Base-by-base conservation (phyloP, 225 moss, liverwort and hornwort genomes). In the Polytrichum commune region DNA sequence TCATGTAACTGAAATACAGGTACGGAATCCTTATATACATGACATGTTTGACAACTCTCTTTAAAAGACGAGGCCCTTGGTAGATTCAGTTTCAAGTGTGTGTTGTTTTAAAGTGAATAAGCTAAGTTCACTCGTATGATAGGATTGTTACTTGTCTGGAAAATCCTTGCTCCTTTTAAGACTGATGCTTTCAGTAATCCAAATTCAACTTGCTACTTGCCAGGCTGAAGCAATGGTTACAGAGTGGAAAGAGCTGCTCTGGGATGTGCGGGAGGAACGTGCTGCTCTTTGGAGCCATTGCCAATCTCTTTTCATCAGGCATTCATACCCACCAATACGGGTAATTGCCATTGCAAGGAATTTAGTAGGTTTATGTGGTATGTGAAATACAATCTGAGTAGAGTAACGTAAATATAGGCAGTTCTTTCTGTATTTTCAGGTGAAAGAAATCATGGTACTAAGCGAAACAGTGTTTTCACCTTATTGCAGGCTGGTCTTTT, bases 201-300 rank as follows among this genome's bases (percentile, higher is more conserved):
- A 46, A 8, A 35, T 35, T 35, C 9, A 35, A 35, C 35, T 46
- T 13, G 46, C 46, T 46, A 53, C n/a, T 19, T 72, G 26, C 67
- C 89, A 98, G 90, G 97, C 97, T 46, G 97, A 98, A 84, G 95
- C 97, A 68, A 98, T 98, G 95, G 97, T 98, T 27, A 83, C 81
- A 27, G 97, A 98, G 74, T 98, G 97, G 97, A 98, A 90, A 81
- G 95, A 98, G 74, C 85, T 98, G 55, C 78, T 98, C 56, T 98
- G 97, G 97, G 97, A 98, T 83, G 88, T 98, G 64, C 92, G 84
- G 55, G 97, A 93, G 76, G 95, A 98, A 79, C 90, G 95, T 65
- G 90, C 92, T 73, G 95, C 95, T 68, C 90, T 98, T 26, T 98
- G 97, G 97, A 83, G 79, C 25, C 93, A 98, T 76, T 98, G 97